Percentiles rank a stretch among this genome's conserved stretches.
These are phyloP conservation scores for Pythium biforme DNA, from an alignment of 352 stramenopile species.

Conservation along the genomic window DNA sequence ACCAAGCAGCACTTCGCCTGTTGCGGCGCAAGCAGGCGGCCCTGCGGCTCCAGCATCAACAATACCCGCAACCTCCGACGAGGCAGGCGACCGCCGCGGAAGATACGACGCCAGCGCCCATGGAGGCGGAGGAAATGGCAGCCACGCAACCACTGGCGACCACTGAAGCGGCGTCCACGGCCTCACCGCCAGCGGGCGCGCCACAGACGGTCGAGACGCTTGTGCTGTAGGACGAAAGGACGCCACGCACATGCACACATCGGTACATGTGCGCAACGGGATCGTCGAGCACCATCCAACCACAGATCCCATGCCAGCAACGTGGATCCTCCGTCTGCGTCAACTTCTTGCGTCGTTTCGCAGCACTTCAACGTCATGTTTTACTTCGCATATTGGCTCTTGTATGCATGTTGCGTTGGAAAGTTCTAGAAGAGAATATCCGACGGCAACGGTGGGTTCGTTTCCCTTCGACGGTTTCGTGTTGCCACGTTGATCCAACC, in stretches of 20 bases:
- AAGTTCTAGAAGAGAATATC: conserved; percentile 10
- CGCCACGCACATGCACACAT: background rate
- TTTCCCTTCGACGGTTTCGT: conserved; percentile 14
- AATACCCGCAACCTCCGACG: background rate
- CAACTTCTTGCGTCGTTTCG: background rate
- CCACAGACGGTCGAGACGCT: background rate
- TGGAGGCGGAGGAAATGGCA: background rate
- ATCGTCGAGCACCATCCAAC: no score
- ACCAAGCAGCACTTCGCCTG: conserved; percentile 13
- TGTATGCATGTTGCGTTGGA: conserved; percentile 3
- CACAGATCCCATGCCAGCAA: no score
- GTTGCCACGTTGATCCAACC: no score
- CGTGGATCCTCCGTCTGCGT: conserved; percentile 1
- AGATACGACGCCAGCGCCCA: background rate
- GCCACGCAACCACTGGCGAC: background rate
- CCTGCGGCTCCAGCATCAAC: conserved; percentile 13
- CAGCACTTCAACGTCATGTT: conserved; percentile 1
- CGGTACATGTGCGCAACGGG: no score
- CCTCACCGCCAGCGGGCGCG: background rate
- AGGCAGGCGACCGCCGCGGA: background rate
- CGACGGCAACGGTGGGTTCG: background rate
- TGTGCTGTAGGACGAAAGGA: background rate
- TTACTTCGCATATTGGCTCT: conserved; percentile 12
- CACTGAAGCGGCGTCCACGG: no score
- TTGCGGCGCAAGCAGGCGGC: conserved; percentile 20